Conservation (phyloP, 176 grass and related monocot species). For the Zea luxurians region DNA sequence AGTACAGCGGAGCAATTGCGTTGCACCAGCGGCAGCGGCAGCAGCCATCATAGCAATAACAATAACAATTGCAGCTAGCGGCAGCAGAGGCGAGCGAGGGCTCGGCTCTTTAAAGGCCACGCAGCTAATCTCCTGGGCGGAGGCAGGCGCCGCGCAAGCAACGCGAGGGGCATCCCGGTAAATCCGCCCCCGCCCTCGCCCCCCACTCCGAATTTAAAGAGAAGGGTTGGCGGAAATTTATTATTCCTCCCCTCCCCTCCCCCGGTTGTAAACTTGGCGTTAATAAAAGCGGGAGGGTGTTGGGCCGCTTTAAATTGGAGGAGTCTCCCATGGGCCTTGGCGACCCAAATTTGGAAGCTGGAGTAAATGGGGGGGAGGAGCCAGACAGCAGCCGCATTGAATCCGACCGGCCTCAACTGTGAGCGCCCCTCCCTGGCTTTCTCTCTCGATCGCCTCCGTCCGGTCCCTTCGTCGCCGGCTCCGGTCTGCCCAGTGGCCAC, state of each 20-base stretch:
- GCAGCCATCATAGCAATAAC: slow-evolving; percentile 33
- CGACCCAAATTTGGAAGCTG: slow-evolving; percentile 61
- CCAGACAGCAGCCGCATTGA: slow-evolving; percentile 53
- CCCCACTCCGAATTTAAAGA: slow-evolving; percentile 48
- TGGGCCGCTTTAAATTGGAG: slow-evolving; percentile 75
- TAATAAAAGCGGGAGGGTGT: slow-evolving; percentile 56
- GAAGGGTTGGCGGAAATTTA: slow-evolving; percentile 57
- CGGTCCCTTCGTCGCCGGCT: neutral
- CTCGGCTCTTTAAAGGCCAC: slow-evolving; percentile 39
- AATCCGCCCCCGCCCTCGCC: slow-evolving; percentile 17
- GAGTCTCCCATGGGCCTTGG: slow-evolving; percentile 31
- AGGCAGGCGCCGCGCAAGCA: neutral
- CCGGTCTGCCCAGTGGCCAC: neutral
- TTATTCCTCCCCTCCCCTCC: slow-evolving; percentile 10
- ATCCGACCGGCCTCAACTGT: slow-evolving; percentile 53
- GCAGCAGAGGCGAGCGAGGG: neutral
- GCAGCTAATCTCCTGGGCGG: slow-evolving; percentile 42
- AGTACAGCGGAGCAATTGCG: slow-evolving; percentile 30
- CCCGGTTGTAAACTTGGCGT: slow-evolving; percentile 49
- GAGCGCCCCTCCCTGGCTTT: neutral
- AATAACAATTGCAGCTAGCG: neutral
- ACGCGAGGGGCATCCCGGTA: slow-evolving; percentile 31
- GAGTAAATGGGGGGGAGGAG: slow-evolving; percentile 36
- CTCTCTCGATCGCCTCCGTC: neutral
- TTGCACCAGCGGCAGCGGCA: slow-evolving; percentile 7